Percentiles rank a stretch among this genome's conserved stretches.
These are phyloP conservation scores for Diaporthe ampelina DNA, from an alignment of 2,329 filamentous ascomycete species.

Conservation along the genomic window DNA sequence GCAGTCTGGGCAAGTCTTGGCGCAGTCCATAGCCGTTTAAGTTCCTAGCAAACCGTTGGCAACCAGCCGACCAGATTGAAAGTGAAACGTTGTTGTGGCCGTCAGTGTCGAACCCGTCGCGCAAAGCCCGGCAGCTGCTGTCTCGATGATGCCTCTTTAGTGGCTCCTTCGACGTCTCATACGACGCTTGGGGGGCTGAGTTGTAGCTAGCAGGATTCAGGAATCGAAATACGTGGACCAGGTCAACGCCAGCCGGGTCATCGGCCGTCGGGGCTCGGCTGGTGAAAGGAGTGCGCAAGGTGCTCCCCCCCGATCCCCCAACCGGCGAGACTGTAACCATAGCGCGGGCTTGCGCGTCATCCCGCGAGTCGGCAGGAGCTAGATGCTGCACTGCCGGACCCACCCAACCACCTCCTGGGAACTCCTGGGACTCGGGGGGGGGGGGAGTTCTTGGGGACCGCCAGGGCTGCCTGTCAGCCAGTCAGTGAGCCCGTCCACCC, in stretches of 20 bases:
- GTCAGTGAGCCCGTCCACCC: background rate
- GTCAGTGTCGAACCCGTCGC: background rate
- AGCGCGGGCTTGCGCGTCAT: constrained; percentile 24
- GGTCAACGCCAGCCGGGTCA: background rate
- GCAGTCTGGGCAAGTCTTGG: constrained; percentile 18
- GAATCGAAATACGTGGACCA: background rate
- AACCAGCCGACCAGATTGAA: background rate
- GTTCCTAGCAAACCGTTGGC: too few relatives aligned
- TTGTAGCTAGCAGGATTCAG: constrained; percentile 18
- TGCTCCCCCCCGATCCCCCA: background rate
- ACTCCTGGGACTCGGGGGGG: background rate
- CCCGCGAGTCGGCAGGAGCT: constrained; percentile 4
- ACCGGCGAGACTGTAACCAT: background rate
- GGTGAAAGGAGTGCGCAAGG: constrained; percentile 12
- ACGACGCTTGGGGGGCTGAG: background rate
- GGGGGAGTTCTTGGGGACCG: background rate
- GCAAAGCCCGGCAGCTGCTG: background rate
- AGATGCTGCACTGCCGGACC: constrained; percentile 21
- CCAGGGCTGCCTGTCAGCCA: background rate
- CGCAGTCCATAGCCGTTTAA: background rate
- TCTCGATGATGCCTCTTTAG: background rate
- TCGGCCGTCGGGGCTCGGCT: constrained; percentile 21
- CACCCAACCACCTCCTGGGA: constrained; percentile 1
- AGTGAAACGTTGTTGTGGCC: background rate
- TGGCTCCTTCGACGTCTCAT: background rate